phyloP scores from a whole-genome alignment of 352 stramenopile genomes.

The Saprolegnia parasitica region DNA sequence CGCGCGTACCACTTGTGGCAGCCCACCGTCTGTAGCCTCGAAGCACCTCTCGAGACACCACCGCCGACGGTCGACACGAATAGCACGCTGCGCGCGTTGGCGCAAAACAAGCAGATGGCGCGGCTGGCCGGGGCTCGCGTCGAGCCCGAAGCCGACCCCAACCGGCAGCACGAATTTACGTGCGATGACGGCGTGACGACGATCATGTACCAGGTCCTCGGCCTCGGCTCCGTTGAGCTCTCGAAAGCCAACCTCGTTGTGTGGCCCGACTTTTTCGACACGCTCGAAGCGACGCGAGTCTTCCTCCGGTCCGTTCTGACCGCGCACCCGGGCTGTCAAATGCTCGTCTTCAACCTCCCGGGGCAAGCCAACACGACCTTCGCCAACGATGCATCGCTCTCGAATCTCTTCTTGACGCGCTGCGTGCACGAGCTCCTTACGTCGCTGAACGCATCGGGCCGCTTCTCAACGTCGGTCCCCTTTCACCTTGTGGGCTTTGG shows the following conservation, averaged over 20 bases:
- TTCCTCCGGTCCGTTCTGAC: conserved; percentile 81
- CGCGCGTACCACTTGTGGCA: conserved; percentile 52
- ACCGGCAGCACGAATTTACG: conserved; percentile 39
- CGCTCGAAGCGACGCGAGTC: conserved; percentile 82
- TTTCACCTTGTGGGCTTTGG: conserved; percentile 89
- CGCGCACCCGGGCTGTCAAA: conserved; percentile 71
- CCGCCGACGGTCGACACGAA: conserved; percentile 1
- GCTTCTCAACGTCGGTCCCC: conserved; percentile 63
- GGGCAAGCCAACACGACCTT: conserved; percentile 84
- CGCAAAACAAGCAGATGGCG: conserved; percentile 76
- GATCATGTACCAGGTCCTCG: conserved; percentile 78
- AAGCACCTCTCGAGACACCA: neutral
- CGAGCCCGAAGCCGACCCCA: conserved; percentile 31
- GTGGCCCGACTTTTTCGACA: conserved; percentile 93
- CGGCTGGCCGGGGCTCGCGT: conserved; percentile 44
- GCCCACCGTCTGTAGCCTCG: neutral
- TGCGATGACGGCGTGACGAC: conserved; percentile 70
- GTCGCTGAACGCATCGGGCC: conserved; percentile 60
- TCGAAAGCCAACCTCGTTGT: conserved; percentile 86
- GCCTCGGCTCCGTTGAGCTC: conserved; percentile 50
- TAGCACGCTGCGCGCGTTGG: conserved; percentile 29
- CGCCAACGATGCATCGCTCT: conserved; percentile 39
- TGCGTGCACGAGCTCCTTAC: conserved; percentile 80
- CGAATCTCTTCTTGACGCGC: conserved; percentile 83
- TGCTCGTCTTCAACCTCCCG: conserved; percentile 89